phyloP scores from a whole-genome alignment of 352 stramenopile genomes.

The Heterotrichella gracilis region DNA sequence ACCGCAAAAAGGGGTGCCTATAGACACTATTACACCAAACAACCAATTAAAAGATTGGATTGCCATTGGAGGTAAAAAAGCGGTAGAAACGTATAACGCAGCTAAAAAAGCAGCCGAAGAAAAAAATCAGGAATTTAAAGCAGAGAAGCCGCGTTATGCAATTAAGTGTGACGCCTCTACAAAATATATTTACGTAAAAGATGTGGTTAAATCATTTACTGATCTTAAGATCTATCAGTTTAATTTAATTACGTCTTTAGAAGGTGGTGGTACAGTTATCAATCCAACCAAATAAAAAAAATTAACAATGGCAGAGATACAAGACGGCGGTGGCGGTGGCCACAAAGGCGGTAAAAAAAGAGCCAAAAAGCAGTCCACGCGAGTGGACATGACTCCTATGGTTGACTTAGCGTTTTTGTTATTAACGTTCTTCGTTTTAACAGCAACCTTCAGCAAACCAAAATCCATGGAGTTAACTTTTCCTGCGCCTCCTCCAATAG shows the following conservation, averaged over 20 bases:
- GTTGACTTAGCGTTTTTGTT: background rate
- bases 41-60: conserved; percentile 8
- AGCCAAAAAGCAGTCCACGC: background rate
- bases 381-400: background rate
- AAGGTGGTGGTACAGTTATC: background rate
- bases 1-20: background rate
- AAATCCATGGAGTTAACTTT: conserved; percentile 7
- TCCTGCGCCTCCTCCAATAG: background rate
- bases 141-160: background rate
- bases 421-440: conserved; percentile 9
- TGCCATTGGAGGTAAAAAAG: background rate
- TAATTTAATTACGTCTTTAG: background rate
- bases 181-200: conserved; percentile 6
- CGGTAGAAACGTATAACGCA: background rate
- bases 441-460: background rate
- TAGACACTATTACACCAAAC: conserved; percentile 6
- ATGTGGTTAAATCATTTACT: background rate
- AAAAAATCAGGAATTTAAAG: background rate
- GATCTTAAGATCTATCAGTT: conserved; percentile 1
- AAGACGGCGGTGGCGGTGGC: background rate
- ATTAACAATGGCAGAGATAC: background rate
- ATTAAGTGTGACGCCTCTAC: background rate
- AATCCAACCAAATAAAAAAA: conserved; percentile 10
- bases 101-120: background rate
- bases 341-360: background rate